Evolutionary conservation across 1,284 basidiomycete genomes (phyloP), one percentile per base, ranked within the genome.

Genomic region (Heterobasidion annosum): DNA sequence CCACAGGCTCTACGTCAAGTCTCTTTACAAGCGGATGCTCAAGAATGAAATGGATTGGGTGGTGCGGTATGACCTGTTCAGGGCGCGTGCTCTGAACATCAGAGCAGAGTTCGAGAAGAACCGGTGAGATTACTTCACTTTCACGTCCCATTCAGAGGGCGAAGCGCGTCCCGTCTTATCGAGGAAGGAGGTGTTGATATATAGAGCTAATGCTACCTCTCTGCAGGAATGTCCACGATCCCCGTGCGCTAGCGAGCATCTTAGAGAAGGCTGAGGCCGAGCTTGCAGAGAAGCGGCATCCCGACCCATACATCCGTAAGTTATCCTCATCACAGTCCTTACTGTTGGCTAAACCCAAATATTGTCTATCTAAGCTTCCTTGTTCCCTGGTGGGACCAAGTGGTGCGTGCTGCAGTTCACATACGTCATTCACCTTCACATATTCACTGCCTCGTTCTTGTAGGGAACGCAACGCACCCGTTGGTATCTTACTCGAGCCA

Each of bases 51-150:
- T 94, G 55, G 85, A 98, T 73, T 98, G 94, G 94, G 83, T 83
- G 56, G 79, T 96, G 62, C 78, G 87, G 56, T 76, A 93, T 59
- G 89, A 93, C 65, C 65, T 92, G 6, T 97, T 92, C 92, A 80
- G 94, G 59, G 78, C 78, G 60, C 79, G 87, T 65, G 93, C 93
- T 5, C 72, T 93, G 62, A 75, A 86, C 68, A 92, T 97, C 63
- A 77, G 94, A 57, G 93, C 93, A 59, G 85, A 93, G 69, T 98
- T 98, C 68, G 94, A 98, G 74, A 73, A 78, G 61, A 92, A 97
- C 77, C 81, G 91, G 92, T 93, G 67, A 61, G 85, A 70, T 37
- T 53, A n/a, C 45, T 16, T 33, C 19, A 46, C 18, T 0, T 2
- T 35, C 19, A 25, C n/a, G 34, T 44, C 48, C 48, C 13, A 6